Conservation (phyloP, 176 grass and related monocot species). For the Echinochloa phyllopogon region DNA sequence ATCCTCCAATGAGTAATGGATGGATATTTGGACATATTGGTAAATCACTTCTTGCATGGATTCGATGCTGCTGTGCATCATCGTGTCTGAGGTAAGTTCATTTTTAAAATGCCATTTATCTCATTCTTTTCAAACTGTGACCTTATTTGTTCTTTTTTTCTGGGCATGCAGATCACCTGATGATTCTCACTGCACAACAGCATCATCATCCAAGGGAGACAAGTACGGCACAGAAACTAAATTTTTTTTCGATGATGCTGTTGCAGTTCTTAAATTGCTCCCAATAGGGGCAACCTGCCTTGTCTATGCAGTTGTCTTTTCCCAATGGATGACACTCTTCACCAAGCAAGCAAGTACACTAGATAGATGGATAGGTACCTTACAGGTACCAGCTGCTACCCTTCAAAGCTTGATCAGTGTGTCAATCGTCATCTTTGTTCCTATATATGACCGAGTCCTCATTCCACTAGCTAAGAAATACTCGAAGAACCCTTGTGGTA, state of each 20-base stretch:
- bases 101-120: background rate
- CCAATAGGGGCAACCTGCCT: slow-evolving; percentile 66
- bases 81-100: slow-evolving; percentile 15
- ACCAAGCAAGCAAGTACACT: slow-evolving; percentile 79
- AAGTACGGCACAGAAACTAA: slow-evolving; percentile 36
- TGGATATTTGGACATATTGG: slow-evolving; percentile 24
- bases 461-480: slow-evolving; percentile 51
- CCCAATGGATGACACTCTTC: slow-evolving; percentile 69
- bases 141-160: slow-evolving; percentile 17
- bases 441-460: slow-evolving; percentile 60
- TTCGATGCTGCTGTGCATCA: slow-evolving; percentile 14
- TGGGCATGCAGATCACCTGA: slow-evolving; percentile 34
- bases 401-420: slow-evolving; percentile 60
- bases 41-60: slow-evolving; percentile 23
- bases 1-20: slow-evolving; percentile 20
- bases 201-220: slow-evolving; percentile 29
- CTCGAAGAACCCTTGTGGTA: slow-evolving; percentile 39
- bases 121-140: background rate
- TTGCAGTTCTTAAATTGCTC: slow-evolving; percentile 46
- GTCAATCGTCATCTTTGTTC: slow-evolving; percentile 40
- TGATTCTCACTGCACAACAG: background rate
- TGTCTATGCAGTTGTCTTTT: slow-evolving; percentile 57
- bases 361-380: slow-evolving; percentile 55
- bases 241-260: slow-evolving; percentile 33
- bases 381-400: slow-evolving; percentile 59